These are phyloP conservation scores for Trapa incisa DNA, from an alignment of 345 rosid genomes.

Conservation along the genomic window DNA sequence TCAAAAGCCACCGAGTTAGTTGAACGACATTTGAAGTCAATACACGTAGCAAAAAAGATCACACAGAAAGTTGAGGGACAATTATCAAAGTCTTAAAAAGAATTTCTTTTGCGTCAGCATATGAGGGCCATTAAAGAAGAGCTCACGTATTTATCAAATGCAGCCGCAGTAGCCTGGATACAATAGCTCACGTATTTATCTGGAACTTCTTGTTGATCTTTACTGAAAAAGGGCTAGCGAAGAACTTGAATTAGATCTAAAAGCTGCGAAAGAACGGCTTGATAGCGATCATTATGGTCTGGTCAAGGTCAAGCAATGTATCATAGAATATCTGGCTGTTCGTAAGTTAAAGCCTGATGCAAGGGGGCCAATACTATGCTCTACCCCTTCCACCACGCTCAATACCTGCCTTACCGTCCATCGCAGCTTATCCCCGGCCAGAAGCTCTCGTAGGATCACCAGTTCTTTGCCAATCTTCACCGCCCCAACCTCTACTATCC, in stretches of 20 bases:
- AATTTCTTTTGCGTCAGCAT: constrained; percentile 98
- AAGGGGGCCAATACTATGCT: constrained; percentile 90
- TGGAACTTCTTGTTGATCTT: constrained; percentile 94
- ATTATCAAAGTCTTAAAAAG: constrained; percentile 94
- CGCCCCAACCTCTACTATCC: constrained; percentile 9
- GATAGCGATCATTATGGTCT: constrained; percentile 92
- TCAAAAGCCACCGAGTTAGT: constrained; percentile 97
- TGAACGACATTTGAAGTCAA: constrained; percentile 98
- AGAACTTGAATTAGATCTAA: constrained; percentile 74
- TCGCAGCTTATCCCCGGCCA: constrained; percentile 12
- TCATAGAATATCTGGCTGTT: constrained; percentile 96
- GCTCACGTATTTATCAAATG: constrained; percentile 44
- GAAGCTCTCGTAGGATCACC: constrained; percentile 11
- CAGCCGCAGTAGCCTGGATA: constrained; percentile 99
- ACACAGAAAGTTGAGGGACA: constrained; percentile 99
- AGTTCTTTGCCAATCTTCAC: constrained; percentile 4
- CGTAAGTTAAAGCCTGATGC: constrained; percentile 99
- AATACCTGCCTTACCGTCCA: constrained; percentile 19
- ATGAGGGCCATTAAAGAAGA: constrained; percentile 99
- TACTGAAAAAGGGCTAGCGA: constrained; percentile 91
- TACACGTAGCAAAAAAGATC: constrained; percentile 98
- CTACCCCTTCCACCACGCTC: constrained; percentile 21
- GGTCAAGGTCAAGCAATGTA: constrained; percentile 85
- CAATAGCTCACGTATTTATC: constrained; percentile 85
- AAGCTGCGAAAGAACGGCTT: constrained; percentile 86